Evolutionary conservation across 2,329 filamentous ascomycete genomes (phyloP).

Genomic region (Clarireedia monteithiana): DNA sequence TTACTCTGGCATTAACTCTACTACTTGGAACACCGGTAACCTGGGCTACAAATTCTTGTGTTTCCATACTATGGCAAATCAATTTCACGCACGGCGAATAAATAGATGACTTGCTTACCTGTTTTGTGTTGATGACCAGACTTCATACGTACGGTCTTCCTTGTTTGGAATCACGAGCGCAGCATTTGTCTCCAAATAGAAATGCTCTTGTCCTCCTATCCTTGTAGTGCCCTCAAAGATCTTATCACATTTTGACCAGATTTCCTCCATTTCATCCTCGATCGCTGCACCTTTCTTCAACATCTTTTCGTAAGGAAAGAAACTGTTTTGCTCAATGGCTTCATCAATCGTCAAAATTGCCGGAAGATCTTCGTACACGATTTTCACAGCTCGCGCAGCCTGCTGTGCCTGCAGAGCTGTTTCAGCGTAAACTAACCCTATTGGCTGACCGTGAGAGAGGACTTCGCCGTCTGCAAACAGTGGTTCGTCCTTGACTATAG

Average conservation of each 20-base stretch:
- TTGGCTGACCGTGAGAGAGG: constrained; percentile 83
- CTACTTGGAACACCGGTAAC: constrained; percentile 78
- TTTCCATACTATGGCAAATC: constrained; percentile 51
- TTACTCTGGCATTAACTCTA: constrained; percentile 84
- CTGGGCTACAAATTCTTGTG: constrained; percentile 78
- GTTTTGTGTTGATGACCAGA: constrained; percentile 89
- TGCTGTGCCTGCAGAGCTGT: constrained; percentile 70
- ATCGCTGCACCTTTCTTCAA: constrained; percentile 78
- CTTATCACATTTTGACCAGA: constrained; percentile 21
- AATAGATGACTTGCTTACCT: constrained; percentile 34
- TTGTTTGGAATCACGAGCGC: constrained; percentile 76
- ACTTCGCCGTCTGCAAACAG: constrained; percentile 90
- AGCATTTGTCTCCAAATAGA: constrained; percentile 90
- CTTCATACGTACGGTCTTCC: constrained; percentile 88
- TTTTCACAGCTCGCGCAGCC: constrained; percentile 70
- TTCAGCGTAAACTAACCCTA: constrained; percentile 78
- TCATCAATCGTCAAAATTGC: constrained; percentile 89
- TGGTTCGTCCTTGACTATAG: constrained; percentile 61
- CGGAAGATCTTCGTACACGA: constrained; percentile 85
- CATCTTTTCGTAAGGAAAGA: constrained; percentile 70
- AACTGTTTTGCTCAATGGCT: constrained; percentile 81
- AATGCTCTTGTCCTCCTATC: constrained; percentile 95
- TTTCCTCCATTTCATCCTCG: constrained; percentile 39
- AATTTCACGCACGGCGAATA: neutral
- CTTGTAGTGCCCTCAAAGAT: constrained; percentile 65